Conservation (phyloP, 371 early-diverging fungal genomes). For the Astathelohania contejeani region DNA sequence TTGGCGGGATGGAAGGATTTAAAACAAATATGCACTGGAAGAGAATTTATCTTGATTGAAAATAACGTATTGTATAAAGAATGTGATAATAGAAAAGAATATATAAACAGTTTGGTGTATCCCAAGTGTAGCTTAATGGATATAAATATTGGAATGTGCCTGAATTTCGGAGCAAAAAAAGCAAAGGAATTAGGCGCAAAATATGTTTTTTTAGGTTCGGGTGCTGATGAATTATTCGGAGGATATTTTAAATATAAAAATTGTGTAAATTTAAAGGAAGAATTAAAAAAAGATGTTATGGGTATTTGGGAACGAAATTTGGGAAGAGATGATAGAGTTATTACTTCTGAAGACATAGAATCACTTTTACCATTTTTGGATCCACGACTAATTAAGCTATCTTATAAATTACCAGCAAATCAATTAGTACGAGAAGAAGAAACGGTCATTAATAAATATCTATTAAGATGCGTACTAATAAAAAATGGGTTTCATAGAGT, state of each 20-base stretch:
- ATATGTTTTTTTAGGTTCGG: slow-evolving; percentile 29
- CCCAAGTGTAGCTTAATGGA: slow-evolving; percentile 33
- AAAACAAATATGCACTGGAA: slow-evolving; percentile 1
- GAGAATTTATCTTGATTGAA: slow-evolving; percentile 25
- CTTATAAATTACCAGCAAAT: slow-evolving; percentile 4
- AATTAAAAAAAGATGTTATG: slow-evolving; percentile 11
- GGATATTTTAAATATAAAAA: slow-evolving; percentile 37
- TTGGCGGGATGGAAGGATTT: slow-evolving; percentile 8
- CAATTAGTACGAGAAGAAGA: neutral
- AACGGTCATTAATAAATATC: slow-evolving; percentile 10
- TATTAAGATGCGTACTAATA: slow-evolving; percentile 28
- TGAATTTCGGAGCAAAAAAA: slow-evolving; percentile 23
- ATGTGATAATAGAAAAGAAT: slow-evolving; percentile 2
- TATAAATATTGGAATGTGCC: slow-evolving; percentile 30
- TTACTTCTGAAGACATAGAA: slow-evolving; percentile 26
- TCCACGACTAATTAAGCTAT: slow-evolving; percentile 10
- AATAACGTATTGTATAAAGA: slow-evolving; percentile 22
- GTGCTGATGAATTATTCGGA: slow-evolving; percentile 46
- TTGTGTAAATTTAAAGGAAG: neutral
- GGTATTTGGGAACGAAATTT: slow-evolving; percentile 33
- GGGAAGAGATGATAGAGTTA: slow-evolving; percentile 36
- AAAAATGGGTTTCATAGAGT: slow-evolving; percentile 13
- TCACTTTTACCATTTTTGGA: slow-evolving; percentile 37
- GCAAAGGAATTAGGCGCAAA: slow-evolving; percentile 19
- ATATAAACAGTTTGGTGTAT: slow-evolving; percentile 18